These are phyloP conservation scores for Bipolaris victoriae DNA, from an alignment of 2,329 filamentous ascomycete species.

Conservation along the genomic window DNA sequence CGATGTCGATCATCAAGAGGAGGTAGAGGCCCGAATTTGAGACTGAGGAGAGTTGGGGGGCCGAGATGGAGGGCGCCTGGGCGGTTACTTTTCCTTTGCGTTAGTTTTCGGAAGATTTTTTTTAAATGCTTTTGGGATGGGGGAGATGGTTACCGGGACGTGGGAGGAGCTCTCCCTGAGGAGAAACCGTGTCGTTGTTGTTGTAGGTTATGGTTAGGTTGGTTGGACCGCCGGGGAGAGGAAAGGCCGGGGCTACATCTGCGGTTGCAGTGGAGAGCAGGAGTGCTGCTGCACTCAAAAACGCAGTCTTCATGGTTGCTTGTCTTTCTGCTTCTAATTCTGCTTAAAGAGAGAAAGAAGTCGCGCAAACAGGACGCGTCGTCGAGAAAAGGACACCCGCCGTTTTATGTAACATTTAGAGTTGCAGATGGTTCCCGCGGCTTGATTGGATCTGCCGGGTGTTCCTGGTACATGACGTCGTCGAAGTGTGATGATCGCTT, in stretches of 20 bases:
- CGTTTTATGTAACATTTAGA: not conserved
- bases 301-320: slow-evolving; percentile 21
- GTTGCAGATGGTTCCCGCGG: not conserved
- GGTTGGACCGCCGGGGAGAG: slow-evolving; percentile 17
- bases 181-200: slow-evolving; percentile 41
- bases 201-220: slow-evolving; percentile 33
- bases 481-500: not conserved
- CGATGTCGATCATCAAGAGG: slow-evolving; percentile 42
- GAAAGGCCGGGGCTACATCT: slow-evolving; percentile 40
- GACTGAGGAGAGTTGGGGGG: slow-evolving; percentile 14
- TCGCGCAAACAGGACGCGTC: too few species aligned
- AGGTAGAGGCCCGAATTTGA: slow-evolving; percentile 24
- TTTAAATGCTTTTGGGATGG: too few species aligned
- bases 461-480: not conserved
- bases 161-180: slow-evolving; percentile 42
- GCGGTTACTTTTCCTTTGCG: slow-evolving; percentile 31
- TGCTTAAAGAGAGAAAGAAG: not conserved
- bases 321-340: not conserved
- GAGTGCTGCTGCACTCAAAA: slow-evolving; percentile 20
- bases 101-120: not conserved
- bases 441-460: not conserved
- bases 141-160: slow-evolving; percentile 30
- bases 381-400: not conserved
- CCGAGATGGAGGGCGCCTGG: slow-evolving; percentile 22
- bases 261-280: slow-evolving; percentile 24